These are phyloP conservation scores for Sequoia sempervirens DNA, from an alignment of 75 land plant species.

Conservation along the genomic window DNA sequence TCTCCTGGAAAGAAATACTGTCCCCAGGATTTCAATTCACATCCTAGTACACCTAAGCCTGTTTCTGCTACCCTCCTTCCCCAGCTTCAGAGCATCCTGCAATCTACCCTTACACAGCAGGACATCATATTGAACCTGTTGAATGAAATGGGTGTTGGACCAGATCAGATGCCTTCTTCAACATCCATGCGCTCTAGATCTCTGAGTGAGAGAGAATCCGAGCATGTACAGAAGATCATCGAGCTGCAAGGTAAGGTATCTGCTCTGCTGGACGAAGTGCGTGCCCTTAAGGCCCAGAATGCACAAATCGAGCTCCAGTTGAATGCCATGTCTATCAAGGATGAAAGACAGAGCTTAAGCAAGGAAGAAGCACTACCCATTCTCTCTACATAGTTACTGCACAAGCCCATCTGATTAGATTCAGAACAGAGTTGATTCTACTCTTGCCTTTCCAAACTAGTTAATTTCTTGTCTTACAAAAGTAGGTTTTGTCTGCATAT, in stretches of 20 bases:
- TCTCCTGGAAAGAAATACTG: background rate
- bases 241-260: background rate
- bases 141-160: background rate
- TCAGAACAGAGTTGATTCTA: too few relatives aligned
- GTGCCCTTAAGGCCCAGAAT: background rate
- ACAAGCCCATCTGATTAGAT: too few relatives aligned
- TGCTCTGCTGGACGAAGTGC: background rate
- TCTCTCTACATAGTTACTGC: too few relatives aligned
- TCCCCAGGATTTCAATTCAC: background rate
- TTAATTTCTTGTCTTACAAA: too few relatives aligned
- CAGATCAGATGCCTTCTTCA: background rate
- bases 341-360: background rate
- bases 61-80: background rate
- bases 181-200: too few relatives aligned
- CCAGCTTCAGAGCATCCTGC: constrained; percentile 1
- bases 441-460: too few relatives aligned
- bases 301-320: background rate
- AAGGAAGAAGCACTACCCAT: background rate
- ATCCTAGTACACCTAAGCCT: background rate
- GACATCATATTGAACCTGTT: background rate
- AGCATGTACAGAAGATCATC: background rate
- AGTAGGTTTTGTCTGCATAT: too few relatives aligned
- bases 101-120: background rate
- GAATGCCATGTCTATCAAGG: background rate
- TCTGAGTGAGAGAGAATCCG: background rate